These are phyloP conservation scores for Cichorium intybus DNA, from an alignment of 140 eudicot genomes.

Conservation along the genomic window DNA sequence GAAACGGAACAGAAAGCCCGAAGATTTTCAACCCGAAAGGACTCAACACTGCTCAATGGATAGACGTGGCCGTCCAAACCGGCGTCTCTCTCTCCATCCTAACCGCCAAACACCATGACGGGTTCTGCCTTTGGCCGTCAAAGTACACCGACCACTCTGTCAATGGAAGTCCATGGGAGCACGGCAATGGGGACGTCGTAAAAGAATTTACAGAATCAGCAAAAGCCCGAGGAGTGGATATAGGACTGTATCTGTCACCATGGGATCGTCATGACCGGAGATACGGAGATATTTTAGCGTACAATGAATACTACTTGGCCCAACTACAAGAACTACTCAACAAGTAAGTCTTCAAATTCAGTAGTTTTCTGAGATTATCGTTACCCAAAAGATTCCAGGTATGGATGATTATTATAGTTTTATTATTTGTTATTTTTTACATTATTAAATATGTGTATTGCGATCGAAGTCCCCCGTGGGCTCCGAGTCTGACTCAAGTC, in stretches of 20 bases:
- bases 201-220: constrained; percentile 58
- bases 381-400: too few species aligned
- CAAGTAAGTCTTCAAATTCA: constrained; percentile 36
- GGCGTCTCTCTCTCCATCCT: constrained; percentile 70
- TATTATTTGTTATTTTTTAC: too few species aligned
- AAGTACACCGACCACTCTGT: constrained; percentile 89
- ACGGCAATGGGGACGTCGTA: constrained; percentile 75
- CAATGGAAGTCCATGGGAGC: constrained; percentile 58
- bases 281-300: constrained; percentile 55
- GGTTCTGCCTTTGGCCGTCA: constrained; percentile 95
- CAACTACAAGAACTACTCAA: constrained; percentile 85
- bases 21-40: constrained; percentile 62
- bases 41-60: constrained; percentile 76
- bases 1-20: constrained; percentile 76
- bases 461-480: not conserved
- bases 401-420: too few species aligned
- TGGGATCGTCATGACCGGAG: constrained; percentile 91
- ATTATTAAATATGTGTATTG: not conserved
- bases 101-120: constrained; percentile 96
- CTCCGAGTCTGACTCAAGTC: not conserved
- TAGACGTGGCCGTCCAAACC: constrained; percentile 54
- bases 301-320: constrained; percentile 84
- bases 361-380: too few species aligned
- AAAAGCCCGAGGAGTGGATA: constrained; percentile 56
- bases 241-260: constrained; percentile 78